Conservation (phyloP, 805 yeast species). For the Lipomyces sp. region DNA sequence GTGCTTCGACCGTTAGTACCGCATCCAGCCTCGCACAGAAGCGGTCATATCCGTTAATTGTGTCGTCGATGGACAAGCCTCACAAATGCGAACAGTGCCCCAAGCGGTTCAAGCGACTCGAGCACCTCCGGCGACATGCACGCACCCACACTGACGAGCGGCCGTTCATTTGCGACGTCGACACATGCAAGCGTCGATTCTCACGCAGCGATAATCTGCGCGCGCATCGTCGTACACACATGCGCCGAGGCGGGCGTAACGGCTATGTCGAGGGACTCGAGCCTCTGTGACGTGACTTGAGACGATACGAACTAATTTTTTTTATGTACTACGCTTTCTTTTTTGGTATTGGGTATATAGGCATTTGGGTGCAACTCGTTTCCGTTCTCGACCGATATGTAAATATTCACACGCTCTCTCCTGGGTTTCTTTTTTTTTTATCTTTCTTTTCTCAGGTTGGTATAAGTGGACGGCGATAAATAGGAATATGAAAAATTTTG, state of each 20-base stretch:
- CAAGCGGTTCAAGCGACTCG: constrained; percentile 50
- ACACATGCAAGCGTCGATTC: constrained; percentile 37
- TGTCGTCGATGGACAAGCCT: constrained; percentile 43
- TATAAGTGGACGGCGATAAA: background rate
- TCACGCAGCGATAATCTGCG: constrained; percentile 66
- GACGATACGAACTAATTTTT: background rate
- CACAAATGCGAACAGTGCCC: constrained; percentile 46
- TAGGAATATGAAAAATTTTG: constrained; percentile 1
- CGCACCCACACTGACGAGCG: constrained; percentile 80
- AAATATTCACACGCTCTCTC: background rate
- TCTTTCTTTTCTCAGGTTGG: background rate
- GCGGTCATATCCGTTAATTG: constrained; percentile 25
- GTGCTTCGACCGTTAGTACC: constrained; percentile 17
- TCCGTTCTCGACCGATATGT: background rate
- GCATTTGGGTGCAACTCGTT: constrained; percentile 3
- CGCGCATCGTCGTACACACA: constrained; percentile 76
- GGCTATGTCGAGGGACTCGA: constrained; percentile 48
- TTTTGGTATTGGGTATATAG: constrained; percentile 3
- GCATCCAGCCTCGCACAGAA: constrained; percentile 3
- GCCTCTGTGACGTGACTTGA: background rate
- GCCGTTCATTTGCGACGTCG: constrained; percentile 55
- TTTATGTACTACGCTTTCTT: constrained; percentile 6
- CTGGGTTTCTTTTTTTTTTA: background rate
- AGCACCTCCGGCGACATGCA: constrained; percentile 58
- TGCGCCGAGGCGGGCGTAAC: constrained; percentile 51